Conservation (phyloP, 1,139 yeast species). For the Debaryomycetaceae sp. region DNA sequence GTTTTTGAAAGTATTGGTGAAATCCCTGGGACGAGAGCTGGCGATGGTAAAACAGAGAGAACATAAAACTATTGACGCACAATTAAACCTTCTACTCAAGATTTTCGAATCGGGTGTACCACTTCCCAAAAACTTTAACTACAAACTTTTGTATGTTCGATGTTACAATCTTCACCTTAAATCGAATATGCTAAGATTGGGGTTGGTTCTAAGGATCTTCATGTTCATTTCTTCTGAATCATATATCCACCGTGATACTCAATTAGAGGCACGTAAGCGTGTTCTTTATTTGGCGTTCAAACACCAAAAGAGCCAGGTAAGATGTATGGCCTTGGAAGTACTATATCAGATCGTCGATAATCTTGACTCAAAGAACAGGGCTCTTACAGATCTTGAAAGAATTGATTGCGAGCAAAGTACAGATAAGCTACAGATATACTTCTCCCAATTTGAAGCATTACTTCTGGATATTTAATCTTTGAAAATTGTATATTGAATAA, state of each 20-base stretch:
- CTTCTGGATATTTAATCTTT: constrained; percentile 5
- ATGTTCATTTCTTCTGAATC: constrained; percentile 22
- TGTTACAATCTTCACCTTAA: constrained; percentile 57
- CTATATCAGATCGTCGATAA: constrained; percentile 32
- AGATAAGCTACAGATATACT: constrained; percentile 2
- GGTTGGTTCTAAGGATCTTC: constrained; percentile 34
- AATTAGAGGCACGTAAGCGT: constrained; percentile 20
- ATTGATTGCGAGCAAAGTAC: constrained; percentile 20
- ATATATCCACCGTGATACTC: constrained; percentile 4
- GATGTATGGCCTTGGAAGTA: constrained; percentile 30
- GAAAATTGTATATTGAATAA: too few species aligned
- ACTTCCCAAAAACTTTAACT: constrained; percentile 32
- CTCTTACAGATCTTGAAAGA: constrained; percentile 9
- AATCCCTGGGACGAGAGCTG: constrained; percentile 7
- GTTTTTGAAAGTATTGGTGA: constrained; percentile 16
- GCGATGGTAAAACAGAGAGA: constrained; percentile 12
- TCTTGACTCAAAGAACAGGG: constrained; percentile 6
- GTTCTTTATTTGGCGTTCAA: constrained; percentile 26
- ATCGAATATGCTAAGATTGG: constrained; percentile 29
- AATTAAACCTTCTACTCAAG: constrained; percentile 32
- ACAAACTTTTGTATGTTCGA: constrained; percentile 44
- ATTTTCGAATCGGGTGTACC: constrained; percentile 36
- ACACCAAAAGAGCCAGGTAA: constrained; percentile 27
- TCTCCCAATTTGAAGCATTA: constrained; percentile 2
- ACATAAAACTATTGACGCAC: constrained; percentile 17